Base-by-base conservation (phyloP, 495 filamentous ascomycete species). In the Articulospora tetracladia region DNA sequence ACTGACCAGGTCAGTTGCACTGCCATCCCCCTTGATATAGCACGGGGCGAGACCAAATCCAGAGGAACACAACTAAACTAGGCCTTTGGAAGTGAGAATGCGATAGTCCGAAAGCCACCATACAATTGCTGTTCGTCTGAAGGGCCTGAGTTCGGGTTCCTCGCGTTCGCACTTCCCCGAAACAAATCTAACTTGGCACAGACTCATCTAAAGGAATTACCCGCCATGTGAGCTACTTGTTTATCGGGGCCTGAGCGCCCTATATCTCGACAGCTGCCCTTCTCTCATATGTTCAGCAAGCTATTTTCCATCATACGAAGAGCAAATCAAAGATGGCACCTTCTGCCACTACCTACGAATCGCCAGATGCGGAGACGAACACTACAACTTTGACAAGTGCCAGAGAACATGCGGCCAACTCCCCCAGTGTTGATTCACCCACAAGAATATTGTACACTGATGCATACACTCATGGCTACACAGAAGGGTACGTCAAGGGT, bases 401-500 rank as follows among this genome's bases (percentile, higher is more conserved):
- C 30, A 34, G 30, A 44, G 39, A 44, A n/a, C 15, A 44, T 44
- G 39, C 39, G 39, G 15, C 7, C 8, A 17, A 7, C 11, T 11
- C 3, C 17, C 8, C 10, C 8, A 17, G 11, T 44, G 17, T 44
- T 44, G 39, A 44, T 44, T 44, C 39, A 19, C 39, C 39, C 17
- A 44, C 39, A 44, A n/a, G 7, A 44, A 44, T 11, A 44, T 19
- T 44, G 11, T 44, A 44, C 15, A 68, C 68, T 51, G 72, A 72
- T 59, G 72, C 69, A 30, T 69, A 75, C 55, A 61, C 67, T 15
- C 74, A 75, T 25, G 47, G 47, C 6, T 50, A 25, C 47, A 50
- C 47, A 2, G 25, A 50, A 11, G 47, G 47, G n/a, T 50, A 50
- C n/a, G 25, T 50, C 11, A 50, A 24, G 11, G 47, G 4, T 13